phyloP scores from a whole-genome alignment of 73 alveolate genomes.

The Paramecium pentaurelia region DNA sequence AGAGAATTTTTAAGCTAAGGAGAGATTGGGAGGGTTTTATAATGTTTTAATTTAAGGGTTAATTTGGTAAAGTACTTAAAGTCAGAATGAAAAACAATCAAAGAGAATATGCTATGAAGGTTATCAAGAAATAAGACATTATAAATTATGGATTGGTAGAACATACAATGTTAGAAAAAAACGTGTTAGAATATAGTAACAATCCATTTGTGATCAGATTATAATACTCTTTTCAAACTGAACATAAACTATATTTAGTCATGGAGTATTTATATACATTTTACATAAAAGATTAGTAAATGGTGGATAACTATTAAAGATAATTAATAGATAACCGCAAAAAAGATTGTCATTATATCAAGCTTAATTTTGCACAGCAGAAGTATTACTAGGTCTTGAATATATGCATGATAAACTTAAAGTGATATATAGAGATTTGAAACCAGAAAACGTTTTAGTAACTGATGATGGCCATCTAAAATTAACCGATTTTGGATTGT shows the following conservation, averaged over 20 bases:
- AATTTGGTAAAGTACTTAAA: constrained; percentile 20
- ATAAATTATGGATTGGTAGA: constrained; percentile 68
- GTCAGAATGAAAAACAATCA: not conserved
- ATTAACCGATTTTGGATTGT: constrained; percentile 78
- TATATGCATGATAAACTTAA: constrained; percentile 43
- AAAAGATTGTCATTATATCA: not conserved
- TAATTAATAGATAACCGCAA: not conserved
- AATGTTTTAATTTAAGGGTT: not conserved
- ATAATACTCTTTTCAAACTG: constrained; percentile 89
- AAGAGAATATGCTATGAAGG: constrained; percentile 63
- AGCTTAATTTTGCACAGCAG: constrained; percentile 25
- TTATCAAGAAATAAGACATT: constrained; percentile 70
- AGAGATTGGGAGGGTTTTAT: constrained; percentile 17
- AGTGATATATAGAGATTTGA: constrained; percentile 67
- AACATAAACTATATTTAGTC: constrained; percentile 82
- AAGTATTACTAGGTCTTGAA: constrained; percentile 34
- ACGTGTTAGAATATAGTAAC: constrained; percentile 76
- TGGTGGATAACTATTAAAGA: not conserved
- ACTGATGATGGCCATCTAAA: constrained; percentile 80
- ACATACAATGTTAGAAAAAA: constrained; percentile 84
- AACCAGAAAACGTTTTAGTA: constrained; percentile 76
- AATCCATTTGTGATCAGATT: constrained; percentile 92
- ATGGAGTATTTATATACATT: constrained; percentile 66
- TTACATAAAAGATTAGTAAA: not conserved
- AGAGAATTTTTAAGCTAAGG: not conserved